Conservation (phyloP, 2,329 filamentous ascomycete species). For the Penicillium fuscoglaucum region DNA sequence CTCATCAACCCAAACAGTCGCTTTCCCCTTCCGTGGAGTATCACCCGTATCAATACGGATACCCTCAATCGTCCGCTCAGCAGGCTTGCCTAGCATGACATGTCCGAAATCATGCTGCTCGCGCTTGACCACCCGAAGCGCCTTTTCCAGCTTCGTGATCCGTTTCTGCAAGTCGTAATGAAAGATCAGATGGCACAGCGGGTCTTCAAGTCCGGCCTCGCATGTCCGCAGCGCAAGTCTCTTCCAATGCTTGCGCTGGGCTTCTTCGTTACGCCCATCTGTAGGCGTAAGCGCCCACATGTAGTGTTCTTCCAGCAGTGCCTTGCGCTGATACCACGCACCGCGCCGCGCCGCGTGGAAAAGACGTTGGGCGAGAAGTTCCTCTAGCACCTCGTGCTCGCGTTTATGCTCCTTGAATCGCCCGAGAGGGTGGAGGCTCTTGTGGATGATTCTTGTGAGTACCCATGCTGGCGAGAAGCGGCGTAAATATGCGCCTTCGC, state of each 20-base stretch:
- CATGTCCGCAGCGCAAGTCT: conserved; percentile 75
- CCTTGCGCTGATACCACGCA: conserved; percentile 94
- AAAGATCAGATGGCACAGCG: conserved; percentile 84
- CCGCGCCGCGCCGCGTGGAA: conserved; percentile 85
- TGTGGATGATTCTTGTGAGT: conserved; percentile 90
- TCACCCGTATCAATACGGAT: conserved; percentile 70
- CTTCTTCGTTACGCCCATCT: conserved; percentile 53
- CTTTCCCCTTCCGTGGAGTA: conserved; percentile 40
- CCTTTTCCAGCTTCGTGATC: conserved; percentile 84
- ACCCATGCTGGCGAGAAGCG: conserved; percentile 90
- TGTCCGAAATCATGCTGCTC: conserved; percentile 92
- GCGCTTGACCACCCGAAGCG: conserved; percentile 76
- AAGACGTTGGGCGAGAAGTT: conserved; percentile 75
- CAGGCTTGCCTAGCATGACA: conserved; percentile 72
- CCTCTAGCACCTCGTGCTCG: conserved; percentile 72
- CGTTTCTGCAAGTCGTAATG: conserved; percentile 95
- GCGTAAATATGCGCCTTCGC: conserved; percentile 84
- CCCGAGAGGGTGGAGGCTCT: conserved; percentile 74
- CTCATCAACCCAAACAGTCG: conserved; percentile 85
- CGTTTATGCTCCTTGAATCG: conserved; percentile 76
- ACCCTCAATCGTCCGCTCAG: conserved; percentile 73
- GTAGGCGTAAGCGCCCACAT: conserved; percentile 65
- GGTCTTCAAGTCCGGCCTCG: conserved; percentile 81
- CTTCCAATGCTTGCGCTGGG: conserved; percentile 81
- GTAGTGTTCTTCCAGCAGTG: conserved; percentile 91